Percentiles rank a stretch among this genome's conserved stretches.
Conservation (phyloP, 106 monocot species). For the Triglochin maritima region DNA sequence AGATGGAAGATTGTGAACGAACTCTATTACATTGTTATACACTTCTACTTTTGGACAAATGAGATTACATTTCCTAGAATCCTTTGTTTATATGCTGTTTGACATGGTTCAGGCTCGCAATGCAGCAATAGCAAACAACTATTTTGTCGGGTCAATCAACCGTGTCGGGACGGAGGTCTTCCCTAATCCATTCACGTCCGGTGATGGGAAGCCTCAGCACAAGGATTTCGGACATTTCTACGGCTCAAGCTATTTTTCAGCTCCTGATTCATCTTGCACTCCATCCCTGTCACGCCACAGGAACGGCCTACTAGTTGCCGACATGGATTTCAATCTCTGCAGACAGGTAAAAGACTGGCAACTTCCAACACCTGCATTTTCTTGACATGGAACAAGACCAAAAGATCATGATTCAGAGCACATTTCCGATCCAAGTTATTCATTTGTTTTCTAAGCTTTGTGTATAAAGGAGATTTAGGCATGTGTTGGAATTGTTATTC, state of each 20-base stretch:
- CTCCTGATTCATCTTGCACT: slow-evolving; percentile 80
- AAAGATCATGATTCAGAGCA: too few relatives aligned
- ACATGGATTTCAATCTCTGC: slow-evolving; percentile 92
- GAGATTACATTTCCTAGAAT: too few relatives aligned
- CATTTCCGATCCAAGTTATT: too few relatives aligned
- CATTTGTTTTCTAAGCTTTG: too few relatives aligned
- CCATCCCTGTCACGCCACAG: slow-evolving; percentile 66
- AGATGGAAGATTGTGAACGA: too few relatives aligned
- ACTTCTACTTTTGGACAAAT: too few relatives aligned
- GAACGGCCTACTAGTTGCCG: slow-evolving; percentile 66
- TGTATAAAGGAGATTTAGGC: too few relatives aligned
- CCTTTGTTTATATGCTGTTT: too few relatives aligned
- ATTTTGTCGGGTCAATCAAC: slow-evolving; percentile 86
- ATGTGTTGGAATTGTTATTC: too few relatives aligned
- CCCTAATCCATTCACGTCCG: slow-evolving; percentile 90
- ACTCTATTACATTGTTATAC: too few relatives aligned
- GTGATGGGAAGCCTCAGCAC: slow-evolving; percentile 86
- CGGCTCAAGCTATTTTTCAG: slow-evolving; percentile 77
- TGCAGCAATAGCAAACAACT: slow-evolving; percentile 88
- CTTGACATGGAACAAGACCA: too few relatives aligned
- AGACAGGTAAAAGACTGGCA: slow-evolving; percentile 61
- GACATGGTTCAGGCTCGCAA: slow-evolving; percentile 61
- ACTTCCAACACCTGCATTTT: too few relatives aligned
- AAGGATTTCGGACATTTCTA: slow-evolving; percentile 88
- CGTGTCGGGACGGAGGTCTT: slow-evolving; percentile 87